Conservation (phyloP, 805 yeast genomes). For the Suhomyces sp. region DNA sequence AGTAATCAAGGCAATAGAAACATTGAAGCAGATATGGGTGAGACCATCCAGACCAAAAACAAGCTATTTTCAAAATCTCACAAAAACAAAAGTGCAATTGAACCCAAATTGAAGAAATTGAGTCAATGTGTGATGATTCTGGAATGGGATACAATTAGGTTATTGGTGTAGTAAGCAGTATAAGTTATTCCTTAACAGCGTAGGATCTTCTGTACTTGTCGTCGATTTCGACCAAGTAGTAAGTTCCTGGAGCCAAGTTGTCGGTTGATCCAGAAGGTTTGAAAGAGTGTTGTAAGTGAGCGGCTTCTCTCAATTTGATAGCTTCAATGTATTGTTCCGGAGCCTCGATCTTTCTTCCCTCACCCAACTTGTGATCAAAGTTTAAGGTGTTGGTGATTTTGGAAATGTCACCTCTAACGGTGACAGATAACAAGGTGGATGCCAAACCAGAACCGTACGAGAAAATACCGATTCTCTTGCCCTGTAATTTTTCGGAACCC, state of each 20-base stretch:
- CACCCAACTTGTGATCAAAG: constrained; percentile 62
- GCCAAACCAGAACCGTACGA: constrained; percentile 99
- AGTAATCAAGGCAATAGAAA: not conserved
- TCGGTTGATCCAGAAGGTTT: constrained; percentile 80
- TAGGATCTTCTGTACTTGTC: constrained; percentile 86
- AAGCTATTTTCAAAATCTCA: no score
- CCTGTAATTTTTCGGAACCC: constrained; percentile 69
- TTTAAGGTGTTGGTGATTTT: constrained; percentile 61
- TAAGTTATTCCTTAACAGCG: constrained; percentile 57
- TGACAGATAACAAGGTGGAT: constrained; percentile 77
- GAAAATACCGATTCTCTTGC: constrained; percentile 85
- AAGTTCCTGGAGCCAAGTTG: constrained; percentile 67
- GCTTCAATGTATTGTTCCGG: constrained; percentile 84
- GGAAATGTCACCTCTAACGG: constrained; percentile 77
- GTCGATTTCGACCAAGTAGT: constrained; percentile 79
- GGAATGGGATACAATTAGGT: not conserved
- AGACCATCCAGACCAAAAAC: no score
- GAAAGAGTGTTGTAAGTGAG: constrained; percentile 77
- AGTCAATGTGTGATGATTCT: not conserved
- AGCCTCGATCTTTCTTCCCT: constrained; percentile 58
- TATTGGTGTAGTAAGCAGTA: no score
- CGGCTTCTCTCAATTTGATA: constrained; percentile 80
- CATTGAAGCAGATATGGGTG: not conserved
- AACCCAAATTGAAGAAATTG: not conserved
- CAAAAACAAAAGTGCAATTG: not conserved